Percentiles rank a stretch among this genome's conserved stretches.
phyloP scores from a whole-genome alignment of 805 yeast genomes.

The Wickerhamomyces strasburgensis region DNA sequence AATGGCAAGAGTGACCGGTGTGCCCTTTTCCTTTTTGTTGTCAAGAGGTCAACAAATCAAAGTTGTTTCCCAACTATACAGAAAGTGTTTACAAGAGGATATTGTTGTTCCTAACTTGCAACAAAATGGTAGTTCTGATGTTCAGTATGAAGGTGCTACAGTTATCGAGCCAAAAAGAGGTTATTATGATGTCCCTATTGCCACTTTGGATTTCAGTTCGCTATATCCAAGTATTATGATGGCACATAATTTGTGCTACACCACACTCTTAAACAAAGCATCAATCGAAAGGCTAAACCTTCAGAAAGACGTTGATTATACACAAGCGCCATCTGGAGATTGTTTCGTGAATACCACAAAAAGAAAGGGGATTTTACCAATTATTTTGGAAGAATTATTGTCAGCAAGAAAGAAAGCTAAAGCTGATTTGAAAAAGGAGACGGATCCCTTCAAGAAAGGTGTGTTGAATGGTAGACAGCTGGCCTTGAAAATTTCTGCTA shows the following conservation, averaged over 20 bases:
- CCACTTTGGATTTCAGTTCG: conserved; percentile 96
- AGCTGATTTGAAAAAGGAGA: conserved; percentile 82
- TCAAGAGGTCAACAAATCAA: conserved; percentile 97
- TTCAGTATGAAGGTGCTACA: conserved; percentile 96
- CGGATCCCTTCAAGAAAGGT: conserved; percentile 88
- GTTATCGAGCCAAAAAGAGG: conserved; percentile 97
- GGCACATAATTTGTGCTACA: conserved; percentile 97
- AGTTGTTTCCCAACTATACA: conserved; percentile 89
- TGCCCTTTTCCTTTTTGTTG: conserved; percentile 85
- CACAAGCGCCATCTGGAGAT: conserved; percentile 87
- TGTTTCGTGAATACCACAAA: conserved; percentile 66
- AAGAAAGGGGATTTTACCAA: conserved; percentile 86
- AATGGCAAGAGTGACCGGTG: conserved; percentile 99
- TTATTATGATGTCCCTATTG: conserved; percentile 94
- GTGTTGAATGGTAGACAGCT: conserved; percentile 96
- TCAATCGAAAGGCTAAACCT: conserved; percentile 63
- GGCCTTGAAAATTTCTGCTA: conserved; percentile 94
- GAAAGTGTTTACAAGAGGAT: conserved; percentile 84
- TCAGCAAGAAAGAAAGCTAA: conserved; percentile 93
- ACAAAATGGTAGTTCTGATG: conserved; percentile 74
- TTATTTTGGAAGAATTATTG: conserved; percentile 82
- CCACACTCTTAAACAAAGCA: conserved; percentile 70
- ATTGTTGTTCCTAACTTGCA: conserved; percentile 88
- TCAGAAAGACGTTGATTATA: conserved; percentile 71
- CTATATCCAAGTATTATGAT: conserved; percentile 98